Percentiles rank a stretch among this genome's conserved stretches.
phyloP scores from a whole-genome alignment of 2,329 filamentous ascomycete genomes.

The Epichloe baconii region DNA sequence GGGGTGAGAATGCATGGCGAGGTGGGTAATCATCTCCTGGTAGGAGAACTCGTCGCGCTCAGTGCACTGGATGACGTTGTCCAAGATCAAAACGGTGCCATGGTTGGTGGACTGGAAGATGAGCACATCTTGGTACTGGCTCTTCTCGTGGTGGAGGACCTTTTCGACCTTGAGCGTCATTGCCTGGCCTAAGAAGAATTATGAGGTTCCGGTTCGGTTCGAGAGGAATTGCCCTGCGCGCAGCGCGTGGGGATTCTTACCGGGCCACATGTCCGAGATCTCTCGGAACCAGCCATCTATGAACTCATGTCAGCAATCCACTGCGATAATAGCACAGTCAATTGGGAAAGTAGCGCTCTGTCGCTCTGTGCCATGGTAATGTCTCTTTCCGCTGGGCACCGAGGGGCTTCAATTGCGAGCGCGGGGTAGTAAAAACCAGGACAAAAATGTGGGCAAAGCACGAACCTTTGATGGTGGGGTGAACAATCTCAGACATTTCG shows the following conservation, averaged over 20 bases:
- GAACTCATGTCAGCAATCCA: background rate
- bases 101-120: slow-evolving; percentile 98
- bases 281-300: slow-evolving; percentile 99
- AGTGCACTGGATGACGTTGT: slow-evolving; percentile 98
- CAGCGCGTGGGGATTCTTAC: slow-evolving; percentile 19
- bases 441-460: slow-evolving; percentile 2
- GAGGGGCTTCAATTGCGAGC: background rate
- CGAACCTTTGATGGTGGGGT: slow-evolving; percentile 61
- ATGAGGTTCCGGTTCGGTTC: slow-evolving; percentile 4
- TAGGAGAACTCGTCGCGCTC: slow-evolving; percentile 98
- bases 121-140: slow-evolving; percentile 96
- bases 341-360: background rate
- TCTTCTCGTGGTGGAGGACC: slow-evolving; percentile 98
- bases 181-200: slow-evolving; percentile 56
- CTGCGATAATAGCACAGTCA: background rate
- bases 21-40: slow-evolving; percentile 99
- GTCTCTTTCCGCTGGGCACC: background rate
- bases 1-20: slow-evolving; percentile 97
- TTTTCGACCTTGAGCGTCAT: slow-evolving; percentile 98
- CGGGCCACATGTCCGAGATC: slow-evolving; percentile 96
- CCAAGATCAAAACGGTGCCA: slow-evolving; percentile 88
- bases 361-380: background rate
- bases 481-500: slow-evolving; percentile 54
- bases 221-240: background rate
- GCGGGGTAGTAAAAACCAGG: background rate